Conservation (phyloP, 176 grass and related monocot species). For the Otatea glauca region DNA sequence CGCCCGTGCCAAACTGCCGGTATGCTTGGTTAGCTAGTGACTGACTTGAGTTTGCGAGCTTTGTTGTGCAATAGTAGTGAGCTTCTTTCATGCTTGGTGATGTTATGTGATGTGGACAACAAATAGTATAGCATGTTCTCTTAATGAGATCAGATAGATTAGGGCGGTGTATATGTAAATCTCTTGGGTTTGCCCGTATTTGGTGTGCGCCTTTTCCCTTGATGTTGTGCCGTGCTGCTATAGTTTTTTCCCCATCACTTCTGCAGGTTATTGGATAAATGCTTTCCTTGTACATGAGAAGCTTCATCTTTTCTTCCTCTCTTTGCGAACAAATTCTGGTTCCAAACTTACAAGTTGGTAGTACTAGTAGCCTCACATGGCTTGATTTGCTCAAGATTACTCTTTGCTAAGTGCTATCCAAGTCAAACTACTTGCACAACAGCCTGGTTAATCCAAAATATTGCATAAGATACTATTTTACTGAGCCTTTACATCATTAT, state of each 20-base stretch:
- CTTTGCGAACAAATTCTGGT: background rate
- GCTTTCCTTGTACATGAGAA: background rate
- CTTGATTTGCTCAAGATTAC: background rate
- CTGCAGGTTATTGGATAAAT: background rate
- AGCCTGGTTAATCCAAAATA: background rate
- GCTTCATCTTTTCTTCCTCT: background rate
- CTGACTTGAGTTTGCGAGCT: constrained; percentile 36
- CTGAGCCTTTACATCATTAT: background rate
- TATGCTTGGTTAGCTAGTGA: constrained; percentile 50
- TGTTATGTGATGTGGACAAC: constrained; percentile 63
- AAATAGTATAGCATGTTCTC: constrained; percentile 58
- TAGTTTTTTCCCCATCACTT: background rate
- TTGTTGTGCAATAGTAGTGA: constrained; percentile 52
- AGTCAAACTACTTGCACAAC: background rate
- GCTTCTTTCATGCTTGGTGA: constrained; percentile 51
- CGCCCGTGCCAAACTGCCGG: background rate
- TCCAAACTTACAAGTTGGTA: background rate
- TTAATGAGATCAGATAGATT: constrained; percentile 51
- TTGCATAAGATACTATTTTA: background rate
- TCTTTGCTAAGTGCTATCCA: background rate
- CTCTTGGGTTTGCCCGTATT: constrained; percentile 35
- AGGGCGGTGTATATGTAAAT: constrained; percentile 54
- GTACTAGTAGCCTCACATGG: background rate
- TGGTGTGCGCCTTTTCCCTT: constrained; percentile 17
- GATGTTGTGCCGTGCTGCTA: background rate